Base-by-base conservation (phyloP, 352 stramenopile species). In the Phytophthora lateralis region DNA sequence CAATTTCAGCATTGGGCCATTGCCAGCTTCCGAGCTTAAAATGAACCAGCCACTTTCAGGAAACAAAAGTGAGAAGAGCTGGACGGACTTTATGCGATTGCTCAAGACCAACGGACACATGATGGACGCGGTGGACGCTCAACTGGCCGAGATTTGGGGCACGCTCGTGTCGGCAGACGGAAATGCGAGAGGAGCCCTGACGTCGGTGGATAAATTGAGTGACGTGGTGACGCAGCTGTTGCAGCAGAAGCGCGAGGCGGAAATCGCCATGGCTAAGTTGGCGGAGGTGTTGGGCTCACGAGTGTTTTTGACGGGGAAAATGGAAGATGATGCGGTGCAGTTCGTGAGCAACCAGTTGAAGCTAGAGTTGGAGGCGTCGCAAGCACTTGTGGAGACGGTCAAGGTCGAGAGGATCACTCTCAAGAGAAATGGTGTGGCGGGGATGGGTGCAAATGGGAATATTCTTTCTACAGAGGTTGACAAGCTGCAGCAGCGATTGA, bases 161-260 rank as follows among this genome's bases (percentile, higher is more conserved):
- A 55, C 66, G 17, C 12, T 75, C 11, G 48, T 76, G n/a, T 55
- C 47, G 1, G 41, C 30, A 11, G 52, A 71, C 21, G 49, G 58
- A 47, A 21, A 49, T 2, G 44, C n/a, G 3, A 41, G 35, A 54
- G 62, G 51, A 27, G 38, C 48, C 21, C 58, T 74, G 45, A 42
- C 56, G 9, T 49, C 48, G 1, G 57, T 80, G 26, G 61, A 61
- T 11, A 52, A 66, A 51, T 34, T 79, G 41, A 69, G 67, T 43
- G 55, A 73, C 32, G 49, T 50, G 8, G 62, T 85, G 21, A 63
- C 62, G 26, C 51, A 63, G 34, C 35, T 86, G 17, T 32, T 89
- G 39, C 66, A 73, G 41, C 74, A 82, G 51, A 81, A 85, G 56
- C 73, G 69, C n/a, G 69, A 73, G 47, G 54, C 53, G 8, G 76